phyloP scores from a whole-genome alignment of 2,329 filamentous ascomycete genomes.

The Trichoderma guizhouense region DNA sequence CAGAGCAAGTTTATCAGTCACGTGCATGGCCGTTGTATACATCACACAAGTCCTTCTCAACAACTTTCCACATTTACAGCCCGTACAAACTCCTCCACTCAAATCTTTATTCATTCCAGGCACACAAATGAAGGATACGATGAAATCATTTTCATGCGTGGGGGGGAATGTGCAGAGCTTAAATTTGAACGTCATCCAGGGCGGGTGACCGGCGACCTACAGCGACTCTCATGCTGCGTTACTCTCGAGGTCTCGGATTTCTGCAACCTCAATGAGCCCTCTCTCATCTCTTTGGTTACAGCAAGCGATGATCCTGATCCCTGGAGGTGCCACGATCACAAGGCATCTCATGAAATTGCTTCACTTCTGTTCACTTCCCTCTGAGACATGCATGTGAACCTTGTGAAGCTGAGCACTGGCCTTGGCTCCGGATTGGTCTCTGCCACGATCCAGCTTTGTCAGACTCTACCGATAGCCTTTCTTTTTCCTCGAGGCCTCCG shows the following conservation, averaged over 20 bases:
- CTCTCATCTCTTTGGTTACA: constrained; percentile 3
- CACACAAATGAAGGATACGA: too few relatives aligned
- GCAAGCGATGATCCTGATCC: constrained; percentile 10
- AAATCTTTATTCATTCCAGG: too few relatives aligned
- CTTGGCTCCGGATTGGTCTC: constrained; percentile 1
- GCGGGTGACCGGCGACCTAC: neutral
- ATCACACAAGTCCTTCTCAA: neutral
- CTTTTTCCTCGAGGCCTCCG: neutral
- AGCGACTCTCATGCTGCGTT: neutral
- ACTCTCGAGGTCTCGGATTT: neutral
- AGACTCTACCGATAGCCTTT: neutral
- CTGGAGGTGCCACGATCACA: neutral
- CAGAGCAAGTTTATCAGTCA: neutral
- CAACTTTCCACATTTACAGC: neutral
- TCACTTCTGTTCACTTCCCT: neutral
- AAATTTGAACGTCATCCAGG: neutral
- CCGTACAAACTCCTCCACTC: neutral
- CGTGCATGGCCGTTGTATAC: neutral
- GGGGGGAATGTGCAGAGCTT: neutral
- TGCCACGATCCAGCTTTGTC: neutral
- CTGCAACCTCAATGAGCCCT: constrained; percentile 2
- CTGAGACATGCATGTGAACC: constrained; percentile 11
- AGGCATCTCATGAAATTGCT: neutral
- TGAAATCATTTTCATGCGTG: neutral
- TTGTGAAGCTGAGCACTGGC: neutral